Base-by-base conservation (phyloP, 768 basidiomycete genomes). In the Tylopilus subfusipes region DNA sequence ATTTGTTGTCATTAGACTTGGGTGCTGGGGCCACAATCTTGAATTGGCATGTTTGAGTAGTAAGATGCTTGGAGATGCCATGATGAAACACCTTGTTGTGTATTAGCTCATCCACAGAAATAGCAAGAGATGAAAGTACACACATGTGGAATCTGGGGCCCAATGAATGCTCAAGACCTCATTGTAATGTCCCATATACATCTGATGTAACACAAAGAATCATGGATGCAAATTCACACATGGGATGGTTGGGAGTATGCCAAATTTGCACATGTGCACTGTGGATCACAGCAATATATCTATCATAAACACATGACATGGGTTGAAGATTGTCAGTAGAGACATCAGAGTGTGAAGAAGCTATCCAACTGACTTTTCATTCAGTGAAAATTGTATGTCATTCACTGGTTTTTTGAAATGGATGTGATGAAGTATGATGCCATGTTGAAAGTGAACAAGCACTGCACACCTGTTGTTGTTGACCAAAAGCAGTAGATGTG, bases 391-490 rank as follows among this genome's bases (percentile, higher is more conserved):
- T 59, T 86, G 80, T 57, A 92, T 81, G 58, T 86, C 88, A 52
- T 84, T 82, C 34, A 97, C 91, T 0, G 88, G 78, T 65, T 89
- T 88, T 62, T 97, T 85, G 73, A 98, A 96, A 69, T 96, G 91
- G 73, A 98, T 91, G 67, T 94, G 94, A 68, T 98, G 93, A 1
- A 99, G 76, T 5, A 96, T 87, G 6, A 87, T 83, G 0, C 91
- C 90, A 53, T 88, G 82, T 50, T 79, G 81, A 67, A 92, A 94
- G 70, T 95, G 96, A 11, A 96, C 89, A 18, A 99, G 81, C 2
- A 99, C 74, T 0, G 95, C 91, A n/a, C 90, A 84, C 2, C 97
- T 96, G 66, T 97, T 96, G 76, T 95, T 88, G 68, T 99, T 97
- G n/a, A 98, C 86, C 8, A 87, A 88, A 18, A 99, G 75, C 14